phyloP scores from a whole-genome alignment of 768 basidiomycete genomes.

The Amanita pallidorosea region DNA sequence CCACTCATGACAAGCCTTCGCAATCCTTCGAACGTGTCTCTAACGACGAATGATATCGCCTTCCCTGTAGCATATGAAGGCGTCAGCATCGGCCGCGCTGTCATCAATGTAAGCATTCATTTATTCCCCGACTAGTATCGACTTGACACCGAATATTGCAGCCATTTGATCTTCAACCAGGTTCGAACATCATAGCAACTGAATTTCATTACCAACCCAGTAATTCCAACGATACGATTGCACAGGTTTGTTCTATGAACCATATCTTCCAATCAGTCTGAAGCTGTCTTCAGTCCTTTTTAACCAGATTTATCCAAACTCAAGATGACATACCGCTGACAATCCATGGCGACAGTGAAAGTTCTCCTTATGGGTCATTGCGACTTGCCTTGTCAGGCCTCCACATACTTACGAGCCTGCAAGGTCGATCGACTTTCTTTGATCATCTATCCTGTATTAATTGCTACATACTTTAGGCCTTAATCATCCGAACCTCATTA shows the following conservation, averaged over 20 bases:
- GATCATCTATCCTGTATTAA: not conserved
- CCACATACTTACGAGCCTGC: slow-evolving; percentile 35
- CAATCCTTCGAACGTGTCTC: slow-evolving; percentile 61
- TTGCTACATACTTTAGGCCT: slow-evolving; percentile 21
- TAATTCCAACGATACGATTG: slow-evolving; percentile 54
- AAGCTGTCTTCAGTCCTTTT: slow-evolving; percentile 31
- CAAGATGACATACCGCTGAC: slow-evolving; percentile 34
- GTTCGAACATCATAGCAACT: slow-evolving; percentile 36
- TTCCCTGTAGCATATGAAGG: slow-evolving; percentile 50
- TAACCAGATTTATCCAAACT: slow-evolving; percentile 49
- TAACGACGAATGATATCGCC: slow-evolving; percentile 45
- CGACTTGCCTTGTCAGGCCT: slow-evolving; percentile 44
- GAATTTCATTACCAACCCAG: slow-evolving; percentile 64
- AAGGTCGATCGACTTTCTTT: slow-evolving; percentile 22
- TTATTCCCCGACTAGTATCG: not conserved
- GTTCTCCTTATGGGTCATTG: slow-evolving; percentile 55
- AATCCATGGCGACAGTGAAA: slow-evolving; percentile 47
- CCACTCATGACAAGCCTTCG: slow-evolving; percentile 47
- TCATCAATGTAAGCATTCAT: slow-evolving; percentile 35
- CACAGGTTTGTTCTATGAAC: slow-evolving; percentile 26
- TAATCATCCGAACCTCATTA: slow-evolving; percentile 46
- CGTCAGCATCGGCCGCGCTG: slow-evolving; percentile 47
- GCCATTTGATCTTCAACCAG: slow-evolving; percentile 49
- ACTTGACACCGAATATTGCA: slow-evolving; percentile 14
- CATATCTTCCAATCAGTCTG: not conserved